Evolutionary conservation across 2,329 filamentous ascomycete genomes (phyloP), one percentile per base, ranked within the genome.

Genomic region (Fusarium virguliforme): DNA sequence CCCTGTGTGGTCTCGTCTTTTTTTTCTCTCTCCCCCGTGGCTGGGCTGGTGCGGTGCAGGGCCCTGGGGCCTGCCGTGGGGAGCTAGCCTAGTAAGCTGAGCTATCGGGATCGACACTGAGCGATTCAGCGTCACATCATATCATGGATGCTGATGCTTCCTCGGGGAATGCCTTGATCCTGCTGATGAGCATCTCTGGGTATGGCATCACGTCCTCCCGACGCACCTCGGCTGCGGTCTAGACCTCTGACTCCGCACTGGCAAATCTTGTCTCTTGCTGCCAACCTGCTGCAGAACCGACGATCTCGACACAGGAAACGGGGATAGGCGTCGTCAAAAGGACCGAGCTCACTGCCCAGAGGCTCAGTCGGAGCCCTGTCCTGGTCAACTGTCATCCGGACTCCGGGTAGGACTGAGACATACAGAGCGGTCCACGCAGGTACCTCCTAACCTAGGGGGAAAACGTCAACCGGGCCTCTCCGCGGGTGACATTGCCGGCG

Each of bases 351-450:
- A 60, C 22, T 28, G 26, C 12, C 59, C 37, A 46, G 15, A 51
- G 43, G 59, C 48, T 34, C 30, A 34, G 18, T 18, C 18, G 18
- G 48, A 34, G 48, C 51, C 59, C 38, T 60, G 46, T 56, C 59
- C 65, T 57, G 43, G 62, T 61, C 56, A 62, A 53, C 65, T 64
- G 62, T 64, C 68, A 71, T 60, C 51, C 57, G 53, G 60, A 61
- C 28, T 41, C 59, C 26, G 62, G 58, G 41, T 51, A 54, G 28
- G 57, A 63, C 65, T 69, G 68, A 71, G 68, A 71, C 68, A 67
- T 67, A 62, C 68, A 67, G 60, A 59, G 51, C 50, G 32, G 60
- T 51, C 61, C 58, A 66, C 60, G 66, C 66, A 69, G 60, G 63
- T 69, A 64, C 66, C 66, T 62, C 28, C n/a, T 8, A 12, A 41